These are phyloP conservation scores for Verticillium albo-atrum DNA, from an alignment of 2,329 filamentous ascomycete species.

Conservation along the genomic window DNA sequence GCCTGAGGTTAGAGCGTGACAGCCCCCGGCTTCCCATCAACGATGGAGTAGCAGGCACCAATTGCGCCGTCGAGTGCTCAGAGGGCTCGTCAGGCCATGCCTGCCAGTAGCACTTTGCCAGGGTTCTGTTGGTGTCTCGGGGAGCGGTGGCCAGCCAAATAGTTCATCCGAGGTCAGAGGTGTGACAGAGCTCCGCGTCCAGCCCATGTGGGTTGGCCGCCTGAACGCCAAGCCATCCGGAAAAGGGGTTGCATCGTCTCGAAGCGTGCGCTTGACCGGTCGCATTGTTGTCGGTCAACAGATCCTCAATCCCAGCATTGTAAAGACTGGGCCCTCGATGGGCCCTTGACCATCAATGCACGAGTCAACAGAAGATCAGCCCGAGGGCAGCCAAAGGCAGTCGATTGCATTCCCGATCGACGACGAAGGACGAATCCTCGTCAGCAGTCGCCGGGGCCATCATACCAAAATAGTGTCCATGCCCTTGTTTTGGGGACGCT, in stretches of 20 bases:
- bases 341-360: not conserved
- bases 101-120: not conserved
- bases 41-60: not conserved
- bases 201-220: not conserved
- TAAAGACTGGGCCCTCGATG: not conserved
- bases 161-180: not conserved
- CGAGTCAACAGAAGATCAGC: not conserved
- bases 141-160: not conserved
- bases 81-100: not conserved
- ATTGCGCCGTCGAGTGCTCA: not conserved
- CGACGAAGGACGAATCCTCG: not conserved
- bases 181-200: not conserved
- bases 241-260: not conserved
- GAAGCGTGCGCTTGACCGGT: not conserved
- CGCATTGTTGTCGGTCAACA: not conserved
- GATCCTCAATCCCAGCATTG: not conserved
- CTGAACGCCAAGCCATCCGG: not conserved
- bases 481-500: too few species aligned
- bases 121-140: not conserved
- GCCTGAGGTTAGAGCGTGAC: not conserved
- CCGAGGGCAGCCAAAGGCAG: not conserved
- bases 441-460: not conserved
- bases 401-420: not conserved
- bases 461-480: not conserved
- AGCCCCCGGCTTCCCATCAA: not conserved